Conservation (phyloP, 164 flowering plant species). For the Chloranthus sessilifolius region DNA sequence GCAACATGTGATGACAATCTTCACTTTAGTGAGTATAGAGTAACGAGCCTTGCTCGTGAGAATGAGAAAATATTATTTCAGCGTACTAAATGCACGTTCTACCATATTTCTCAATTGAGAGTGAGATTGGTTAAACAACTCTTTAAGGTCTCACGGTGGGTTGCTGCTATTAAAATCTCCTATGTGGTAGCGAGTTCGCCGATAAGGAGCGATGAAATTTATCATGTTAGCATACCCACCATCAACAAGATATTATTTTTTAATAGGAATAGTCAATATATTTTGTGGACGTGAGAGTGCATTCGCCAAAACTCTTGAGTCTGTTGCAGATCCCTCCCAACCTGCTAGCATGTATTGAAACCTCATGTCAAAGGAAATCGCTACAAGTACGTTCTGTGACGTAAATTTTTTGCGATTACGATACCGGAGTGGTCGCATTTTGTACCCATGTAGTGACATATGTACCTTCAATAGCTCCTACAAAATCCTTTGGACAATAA, state of each 20-base stretch:
- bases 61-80: too few species aligned
- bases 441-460: too few species aligned
- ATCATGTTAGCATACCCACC: slow-evolving; percentile 41
- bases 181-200: slow-evolving; percentile 44
- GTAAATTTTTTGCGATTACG: slow-evolving; percentile 57
- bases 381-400: slow-evolving; percentile 74
- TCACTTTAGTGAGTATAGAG: slow-evolving; percentile 73
- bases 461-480: too few species aligned
- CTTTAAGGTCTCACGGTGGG: slow-evolving; percentile 53
- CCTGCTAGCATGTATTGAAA: slow-evolving; percentile 78
- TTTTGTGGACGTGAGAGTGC: too few species aligned
- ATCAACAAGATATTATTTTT: slow-evolving; percentile 76
- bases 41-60: too few species aligned
- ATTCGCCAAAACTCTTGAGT: slow-evolving; percentile 73
- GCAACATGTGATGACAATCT: slow-evolving; percentile 74
- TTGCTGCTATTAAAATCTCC: slow-evolving; percentile 58
- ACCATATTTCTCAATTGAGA: slow-evolving; percentile 46
- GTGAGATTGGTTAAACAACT: slow-evolving; percentile 74
- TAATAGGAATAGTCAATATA: too few species aligned
- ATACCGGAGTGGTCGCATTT: too few species aligned
- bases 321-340: slow-evolving; percentile 84
- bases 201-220: slow-evolving; percentile 68
- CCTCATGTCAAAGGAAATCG: slow-evolving; percentile 75
- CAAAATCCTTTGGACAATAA: too few species aligned
- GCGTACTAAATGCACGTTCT: slow-evolving; percentile 34